A percentile compares a stretch with the other conserved stretches of the same genome.
Evolutionary conservation across 352 stramenopile species (phyloP).

Genomic region (Pythium dissotocum): DNA sequence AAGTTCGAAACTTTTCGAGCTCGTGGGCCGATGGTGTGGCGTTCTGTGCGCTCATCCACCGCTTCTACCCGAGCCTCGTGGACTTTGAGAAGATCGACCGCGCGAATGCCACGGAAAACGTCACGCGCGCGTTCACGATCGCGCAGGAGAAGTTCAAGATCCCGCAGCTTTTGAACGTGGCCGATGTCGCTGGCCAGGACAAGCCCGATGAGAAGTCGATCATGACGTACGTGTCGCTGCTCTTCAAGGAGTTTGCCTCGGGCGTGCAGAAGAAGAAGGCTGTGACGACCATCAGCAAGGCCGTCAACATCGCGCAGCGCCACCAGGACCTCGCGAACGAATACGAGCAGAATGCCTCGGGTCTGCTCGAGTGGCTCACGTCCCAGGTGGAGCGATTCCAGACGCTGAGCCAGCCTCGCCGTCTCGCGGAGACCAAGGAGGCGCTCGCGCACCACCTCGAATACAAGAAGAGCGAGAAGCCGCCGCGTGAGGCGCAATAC

Average conservation of each 20-base stretch:
- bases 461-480: conserved; percentile 90
- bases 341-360: conserved; percentile 71
- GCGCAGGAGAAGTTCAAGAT: conserved; percentile 87
- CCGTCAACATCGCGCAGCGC: conserved; percentile 88
- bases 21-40: conserved; percentile 88
- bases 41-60: conserved; percentile 91
- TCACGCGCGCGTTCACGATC: conserved; percentile 84
- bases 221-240: conserved; percentile 90
- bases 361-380: conserved; percentile 73
- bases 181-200: conserved; percentile 76
- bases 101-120: conserved; percentile 67
- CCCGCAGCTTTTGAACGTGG: conserved; percentile 84
- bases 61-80: conserved; percentile 85
- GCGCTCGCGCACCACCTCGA: conserved; percentile 66
- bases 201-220: conserved; percentile 93
- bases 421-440: conserved; percentile 71
- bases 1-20: conserved; percentile 89
- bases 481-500: conserved; percentile 77
- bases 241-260: conserved; percentile 92
- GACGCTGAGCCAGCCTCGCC: conserved; percentile 62
- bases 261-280: conserved; percentile 90
- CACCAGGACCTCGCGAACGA: conserved; percentile 81
- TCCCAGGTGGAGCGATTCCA: conserved; percentile 75
- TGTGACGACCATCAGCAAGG: conserved; percentile 89
- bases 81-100: conserved; percentile 77